Percentiles rank a stretch among this genome's conserved stretches.
These are phyloP conservation scores for Pythium phragmitis DNA, from an alignment of 352 stramenopile species.

Conservation along the genomic window DNA sequence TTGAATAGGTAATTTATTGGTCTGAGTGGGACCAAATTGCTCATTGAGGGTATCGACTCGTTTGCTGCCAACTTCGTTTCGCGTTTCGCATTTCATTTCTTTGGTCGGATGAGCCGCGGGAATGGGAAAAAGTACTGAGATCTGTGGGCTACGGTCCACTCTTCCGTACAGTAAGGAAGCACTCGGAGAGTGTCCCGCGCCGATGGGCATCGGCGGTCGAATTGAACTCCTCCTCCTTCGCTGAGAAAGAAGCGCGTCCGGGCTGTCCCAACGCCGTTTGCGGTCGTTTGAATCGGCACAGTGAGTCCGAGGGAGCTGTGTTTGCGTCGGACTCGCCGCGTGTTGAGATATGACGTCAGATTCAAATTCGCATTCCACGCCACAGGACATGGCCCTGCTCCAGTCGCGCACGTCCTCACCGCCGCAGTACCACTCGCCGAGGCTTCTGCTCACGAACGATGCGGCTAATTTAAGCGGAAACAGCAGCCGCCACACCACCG, in stretches of 20 bases:
- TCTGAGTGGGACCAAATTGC: background rate
- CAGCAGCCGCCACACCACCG: background rate
- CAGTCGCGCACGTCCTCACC: background rate
- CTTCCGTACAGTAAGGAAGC: background rate
- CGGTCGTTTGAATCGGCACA: background rate
- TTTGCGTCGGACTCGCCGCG: constrained; percentile 3
- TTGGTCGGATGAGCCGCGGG: background rate
- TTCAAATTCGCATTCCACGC: constrained; percentile 7
- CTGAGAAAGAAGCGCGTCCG: background rate
- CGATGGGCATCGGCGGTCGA: constrained; percentile 1
- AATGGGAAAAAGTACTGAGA: background rate
- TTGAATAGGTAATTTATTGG: background rate
- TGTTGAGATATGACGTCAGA: constrained; percentile 24
- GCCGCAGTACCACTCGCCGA: constrained; percentile 1
- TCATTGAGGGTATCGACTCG: background rate
- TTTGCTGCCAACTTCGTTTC: background rate
- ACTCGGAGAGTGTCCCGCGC: background rate
- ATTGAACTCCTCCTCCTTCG: background rate
- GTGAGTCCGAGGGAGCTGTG: no score
- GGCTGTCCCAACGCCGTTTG: background rate
- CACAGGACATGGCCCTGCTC: constrained; percentile 16
- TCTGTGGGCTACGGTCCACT: background rate
- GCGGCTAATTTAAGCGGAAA: background rate
- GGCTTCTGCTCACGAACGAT: background rate
- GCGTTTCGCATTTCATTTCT: background rate